These are phyloP conservation scores for Cyamopsis tetragonoloba DNA, from an alignment of 306 rosid genomes.

Conservation along the genomic window DNA sequence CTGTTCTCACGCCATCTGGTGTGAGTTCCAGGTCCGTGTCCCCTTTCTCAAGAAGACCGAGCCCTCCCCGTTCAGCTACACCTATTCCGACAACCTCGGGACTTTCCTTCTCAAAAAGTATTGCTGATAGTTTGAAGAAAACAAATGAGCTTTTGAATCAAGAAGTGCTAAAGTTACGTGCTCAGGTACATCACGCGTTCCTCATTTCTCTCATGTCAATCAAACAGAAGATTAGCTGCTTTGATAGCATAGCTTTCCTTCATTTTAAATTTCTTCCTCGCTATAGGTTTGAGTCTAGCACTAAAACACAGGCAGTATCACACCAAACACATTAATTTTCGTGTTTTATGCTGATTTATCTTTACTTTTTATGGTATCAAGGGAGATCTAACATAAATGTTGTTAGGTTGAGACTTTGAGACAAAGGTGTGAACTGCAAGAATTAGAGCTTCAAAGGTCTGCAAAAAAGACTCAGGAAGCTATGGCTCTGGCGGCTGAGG, in stretches of 20 bases:
- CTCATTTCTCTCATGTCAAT: neutral
- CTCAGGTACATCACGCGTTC: slow-evolving; percentile 56
- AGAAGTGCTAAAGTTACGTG: slow-evolving; percentile 76
- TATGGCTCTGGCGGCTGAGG: slow-evolving; percentile 72
- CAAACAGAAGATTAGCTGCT: neutral
- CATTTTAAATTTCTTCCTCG: neutral
- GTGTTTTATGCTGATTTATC: neutral
- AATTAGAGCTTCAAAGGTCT: slow-evolving; percentile 79
- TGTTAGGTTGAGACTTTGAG: slow-evolving; percentile 78
- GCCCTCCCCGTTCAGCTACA: slow-evolving; percentile 98
- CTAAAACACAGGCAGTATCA: neutral
- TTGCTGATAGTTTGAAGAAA: slow-evolving; percentile 85
- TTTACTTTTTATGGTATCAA: slow-evolving; percentile 5
- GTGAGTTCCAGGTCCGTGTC: slow-evolving; percentile 90
- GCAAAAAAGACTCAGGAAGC: slow-evolving; percentile 84
- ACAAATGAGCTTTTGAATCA: slow-evolving; percentile 87
- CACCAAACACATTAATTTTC: neutral
- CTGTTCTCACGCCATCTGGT: slow-evolving; percentile 65
- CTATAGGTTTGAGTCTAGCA: neutral
- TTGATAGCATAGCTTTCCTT: neutral
- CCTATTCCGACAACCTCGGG: slow-evolving; percentile 96
- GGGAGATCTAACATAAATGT: slow-evolving; percentile 18
- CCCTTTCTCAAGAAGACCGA: slow-evolving; percentile 90
- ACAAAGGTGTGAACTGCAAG: slow-evolving; percentile 78
- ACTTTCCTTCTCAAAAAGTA: slow-evolving; percentile 83